Evolutionary conservation across 2,329 filamentous ascomycete genomes (phyloP), one percentile per base, ranked within the genome.

Genomic region (Tolypocladium paradoxum): DNA sequence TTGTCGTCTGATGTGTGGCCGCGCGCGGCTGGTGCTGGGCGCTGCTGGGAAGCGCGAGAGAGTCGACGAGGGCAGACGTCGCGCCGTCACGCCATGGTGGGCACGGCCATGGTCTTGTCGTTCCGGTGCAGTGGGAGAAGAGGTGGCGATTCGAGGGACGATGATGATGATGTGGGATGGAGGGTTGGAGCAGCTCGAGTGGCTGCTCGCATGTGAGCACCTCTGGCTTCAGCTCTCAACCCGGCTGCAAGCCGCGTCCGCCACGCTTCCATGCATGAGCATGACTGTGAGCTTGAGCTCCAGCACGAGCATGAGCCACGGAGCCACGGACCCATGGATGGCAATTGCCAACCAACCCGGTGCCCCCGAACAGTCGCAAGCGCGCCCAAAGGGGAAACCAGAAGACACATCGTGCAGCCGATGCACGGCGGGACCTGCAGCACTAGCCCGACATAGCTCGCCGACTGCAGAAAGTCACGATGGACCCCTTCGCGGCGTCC

Each of bases 331-430:
- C 40, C 16, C 40, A 24, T 27, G 22, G 43, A 33, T 27, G 29
- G 43, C 43, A 20, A 35, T 35, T 6, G 34, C 34, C 34, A 16
- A 7, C 43, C 43, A 33, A 47, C 43, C 43, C 40, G 18, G 18
- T 9, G n/a, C 27, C 27, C 18, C 18, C 43, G 27, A 33, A n/a
- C 6, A 27, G 16, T 8, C 27, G 16, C 46, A 51, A 53, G 51
- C 56, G 43, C 56, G 52, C 65, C 61, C 50, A 62, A 68, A 66
- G 48, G 53, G 65, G 65, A 56, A 68, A 66, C 46, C 51, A 60
- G 58, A 63, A 55, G 55, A 65, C 65, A 68, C 55, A 57, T 57
- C 59, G 55, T 68, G 65, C 65, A 64, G 62, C 62, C 63, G 56
- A 59, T 60, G 53, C 53, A 20, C 53, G 56, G 52, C 52, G 48